A percentile compares a stretch with the other conserved stretches of the same genome.
Evolutionary conservation across 306 rosid genomes (phyloP).

Genomic region (Biancaea sappan): DNA sequence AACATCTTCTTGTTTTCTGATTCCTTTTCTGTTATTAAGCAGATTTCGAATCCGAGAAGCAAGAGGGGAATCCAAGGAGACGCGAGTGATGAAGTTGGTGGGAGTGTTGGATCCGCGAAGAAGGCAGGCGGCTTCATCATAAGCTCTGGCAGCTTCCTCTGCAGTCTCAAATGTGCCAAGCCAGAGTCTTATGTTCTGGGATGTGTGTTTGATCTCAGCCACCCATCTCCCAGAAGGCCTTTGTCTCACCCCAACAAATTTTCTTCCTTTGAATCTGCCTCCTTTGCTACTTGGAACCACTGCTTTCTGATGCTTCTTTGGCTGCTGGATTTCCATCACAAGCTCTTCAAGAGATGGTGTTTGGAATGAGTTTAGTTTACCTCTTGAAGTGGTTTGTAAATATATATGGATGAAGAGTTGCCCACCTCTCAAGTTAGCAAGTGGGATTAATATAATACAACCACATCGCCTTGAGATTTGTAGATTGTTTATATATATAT

Average conservation of each 20-base stretch:
- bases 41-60: constrained; percentile 77
- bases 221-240: constrained; percentile 99
- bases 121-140: constrained; percentile 96
- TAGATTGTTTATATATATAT: constrained; percentile 10
- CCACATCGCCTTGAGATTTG: constrained; percentile 17
- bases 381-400: constrained; percentile 33
- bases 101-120: constrained; percentile 90
- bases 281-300: constrained; percentile 34
- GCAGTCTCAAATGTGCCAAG: constrained; percentile 97
- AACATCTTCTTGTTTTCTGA: constrained; percentile 15
- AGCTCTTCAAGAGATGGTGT: constrained; percentile 12
- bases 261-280: constrained; percentile 60
- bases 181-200: constrained; percentile 95
- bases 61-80: constrained; percentile 79
- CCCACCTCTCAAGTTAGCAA: constrained; percentile 40
- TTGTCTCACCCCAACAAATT: constrained; percentile 89
- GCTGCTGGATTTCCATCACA: constrained; percentile 74
- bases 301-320: constrained; percentile 38
- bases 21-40: constrained; percentile 57
- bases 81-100: constrained; percentile 83
- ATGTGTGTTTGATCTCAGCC: constrained; percentile 95
- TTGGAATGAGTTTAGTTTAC: neutral
- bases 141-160: constrained; percentile 93
- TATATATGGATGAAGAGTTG: constrained; percentile 35
- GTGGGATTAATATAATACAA: constrained; percentile 38